Evolutionary conservation across 768 basidiomycete species (phyloP), one percentile per base, ranked within the genome.

Genomic region (Royoungia palumana): DNA sequence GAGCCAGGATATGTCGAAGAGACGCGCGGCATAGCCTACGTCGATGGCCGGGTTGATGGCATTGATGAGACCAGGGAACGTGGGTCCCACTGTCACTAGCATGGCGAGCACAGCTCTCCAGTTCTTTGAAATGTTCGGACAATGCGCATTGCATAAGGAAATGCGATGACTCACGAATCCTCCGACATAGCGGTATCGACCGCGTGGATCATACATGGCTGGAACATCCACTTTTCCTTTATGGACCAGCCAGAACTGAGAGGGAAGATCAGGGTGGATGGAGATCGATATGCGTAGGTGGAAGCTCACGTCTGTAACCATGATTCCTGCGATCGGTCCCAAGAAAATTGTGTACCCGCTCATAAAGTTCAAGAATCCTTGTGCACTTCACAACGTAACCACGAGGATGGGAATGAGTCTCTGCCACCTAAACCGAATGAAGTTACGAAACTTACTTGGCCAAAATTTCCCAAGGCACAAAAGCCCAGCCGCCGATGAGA

Each of bases 381-480:
- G 73, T 0, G 86, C 88, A 39, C 64, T 67, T 14, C 14, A 16
- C 20, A 12, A 24, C 27, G 17, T 14, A 19, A 32, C n/a, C 21
- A 25, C 13, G 27, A 14, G 9, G 4, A 16, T 11, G 6, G 4
- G 20, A 22, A 17, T n/a, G 4, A 5, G 37, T 12, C 19, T 40
- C 19, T 8, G 17, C 24, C 9, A 6, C 28, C 20, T 28, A n/a
- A 32, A 41, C 21, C 10, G 8, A n/a, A 20, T 25, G 16, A 35
- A 13, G 14, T 2, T 4, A 6, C 19, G 17, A n/a, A 27, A 45
- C 61, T 41, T 41, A 65, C 66, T 70, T 74, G 5, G 75, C 74
- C 28, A 94, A 70, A 44, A 94, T 91, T 63, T 89, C 80, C 92
- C 89, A 94, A 8, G 91, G 89, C 51, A 79, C 82, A 12, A 91